A percentile compares a stretch with the other conserved stretches of the same genome.
phyloP scores from a whole-genome alignment of 108 stramenopile genomes.

The Nannochloropsis oceanica region DNA sequence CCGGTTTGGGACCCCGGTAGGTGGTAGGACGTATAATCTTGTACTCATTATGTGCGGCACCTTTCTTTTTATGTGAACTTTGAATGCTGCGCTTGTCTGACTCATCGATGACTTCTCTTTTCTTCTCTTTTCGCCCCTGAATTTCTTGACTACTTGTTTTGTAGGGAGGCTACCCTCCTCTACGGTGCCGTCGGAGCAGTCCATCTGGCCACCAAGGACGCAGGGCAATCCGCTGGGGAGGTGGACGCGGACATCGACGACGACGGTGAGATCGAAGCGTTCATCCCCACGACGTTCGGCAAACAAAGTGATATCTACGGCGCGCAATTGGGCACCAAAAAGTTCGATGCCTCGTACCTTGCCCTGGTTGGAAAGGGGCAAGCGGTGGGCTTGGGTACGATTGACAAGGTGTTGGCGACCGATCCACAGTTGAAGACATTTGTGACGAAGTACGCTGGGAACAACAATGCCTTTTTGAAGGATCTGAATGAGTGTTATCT shows the following conservation, averaged over 20 bases:
- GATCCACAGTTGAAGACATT: not conserved
- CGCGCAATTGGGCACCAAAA: not conserved
- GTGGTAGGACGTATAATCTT: not conserved
- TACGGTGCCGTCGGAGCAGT: not conserved
- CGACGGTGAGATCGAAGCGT: not conserved
- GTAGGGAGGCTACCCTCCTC: not conserved
- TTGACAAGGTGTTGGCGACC: not conserved
- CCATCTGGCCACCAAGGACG: not conserved
- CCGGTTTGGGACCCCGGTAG: not conserved
- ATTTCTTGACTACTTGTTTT: not conserved
- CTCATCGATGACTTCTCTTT: not conserved
- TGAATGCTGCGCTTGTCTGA: no score
- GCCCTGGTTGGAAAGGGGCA: not conserved
- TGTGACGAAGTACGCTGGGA: not conserved
- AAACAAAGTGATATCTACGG: not conserved
- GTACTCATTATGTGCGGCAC: no score
- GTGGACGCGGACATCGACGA: not conserved
- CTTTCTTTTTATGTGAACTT: no score
- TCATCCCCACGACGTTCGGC: not conserved
- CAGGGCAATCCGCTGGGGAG: not conserved
- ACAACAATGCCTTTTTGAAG: not conserved
- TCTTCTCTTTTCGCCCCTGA: not conserved
- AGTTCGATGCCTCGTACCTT: not conserved
- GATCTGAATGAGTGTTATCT: not conserved
- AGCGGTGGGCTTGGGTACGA: not conserved